These are phyloP conservation scores for Gentiana macrophylla DNA, from an alignment of 257 asterid genomes.

Conservation along the genomic window DNA sequence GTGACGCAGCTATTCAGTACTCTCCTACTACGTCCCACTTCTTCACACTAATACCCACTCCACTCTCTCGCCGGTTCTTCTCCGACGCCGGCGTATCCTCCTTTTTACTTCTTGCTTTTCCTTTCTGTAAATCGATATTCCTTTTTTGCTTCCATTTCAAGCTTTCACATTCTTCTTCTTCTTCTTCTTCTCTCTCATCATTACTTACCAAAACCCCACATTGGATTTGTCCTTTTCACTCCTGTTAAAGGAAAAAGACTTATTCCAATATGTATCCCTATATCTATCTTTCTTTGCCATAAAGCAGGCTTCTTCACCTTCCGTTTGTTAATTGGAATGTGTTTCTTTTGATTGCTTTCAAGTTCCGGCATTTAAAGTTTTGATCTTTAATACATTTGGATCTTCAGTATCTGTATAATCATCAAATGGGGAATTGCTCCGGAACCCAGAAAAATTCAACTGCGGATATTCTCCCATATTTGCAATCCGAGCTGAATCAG, in stretches of 20 bases:
- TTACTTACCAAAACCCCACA: neutral
- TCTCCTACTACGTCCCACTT: too few relatives aligned
- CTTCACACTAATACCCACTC: too few relatives aligned
- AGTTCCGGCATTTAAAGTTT: neutral
- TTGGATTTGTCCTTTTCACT: conserved; percentile 10
- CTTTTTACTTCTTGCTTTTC: too few relatives aligned
- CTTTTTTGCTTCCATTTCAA: conserved; percentile 11
- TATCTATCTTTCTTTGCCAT: neutral
- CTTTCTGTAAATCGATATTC: too few relatives aligned
- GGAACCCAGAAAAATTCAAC: conserved; percentile 42
- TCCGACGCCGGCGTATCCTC: too few relatives aligned
- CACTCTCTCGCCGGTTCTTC: too few relatives aligned
- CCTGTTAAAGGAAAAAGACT: neutral
- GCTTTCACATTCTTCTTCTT: neutral
- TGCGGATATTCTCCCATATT: conserved; percentile 72
- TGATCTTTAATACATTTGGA: neutral
- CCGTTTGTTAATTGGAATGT: neutral
- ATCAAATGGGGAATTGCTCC: conserved; percentile 69
- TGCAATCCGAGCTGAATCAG: conserved; percentile 55
- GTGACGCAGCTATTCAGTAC: too few relatives aligned
- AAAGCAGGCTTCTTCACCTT: conserved; percentile 4
- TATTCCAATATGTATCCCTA: too few relatives aligned
- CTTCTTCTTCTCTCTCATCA: neutral
- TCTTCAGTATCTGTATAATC: conserved; percentile 4
- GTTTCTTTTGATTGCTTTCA: neutral